Evolutionary conservation across 306 rosid species (phyloP).

Genomic region (Acacia crassicarpa): DNA sequence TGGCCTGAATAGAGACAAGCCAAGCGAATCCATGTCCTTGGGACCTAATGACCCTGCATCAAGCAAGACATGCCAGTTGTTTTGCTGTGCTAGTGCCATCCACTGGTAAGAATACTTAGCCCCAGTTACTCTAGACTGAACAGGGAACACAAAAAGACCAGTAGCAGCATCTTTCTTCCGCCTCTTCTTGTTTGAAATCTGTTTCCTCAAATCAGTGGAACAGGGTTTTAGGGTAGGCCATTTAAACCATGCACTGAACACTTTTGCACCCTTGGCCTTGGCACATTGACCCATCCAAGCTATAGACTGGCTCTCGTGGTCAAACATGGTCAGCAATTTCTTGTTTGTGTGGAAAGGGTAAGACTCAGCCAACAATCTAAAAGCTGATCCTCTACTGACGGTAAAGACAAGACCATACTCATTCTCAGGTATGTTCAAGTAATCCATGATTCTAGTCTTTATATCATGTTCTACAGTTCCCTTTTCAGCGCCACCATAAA

Average conservation of each 20-base stretch:
- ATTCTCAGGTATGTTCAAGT: constrained; percentile 90
- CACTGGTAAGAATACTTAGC: constrained; percentile 95
- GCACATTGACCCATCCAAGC: constrained; percentile 97
- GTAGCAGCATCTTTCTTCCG: constrained; percentile 88
- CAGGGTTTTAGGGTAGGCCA: constrained; percentile 97
- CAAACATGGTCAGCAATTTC: constrained; percentile 89
- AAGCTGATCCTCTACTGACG: constrained; percentile 95
- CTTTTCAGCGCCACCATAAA: constrained; percentile 86
- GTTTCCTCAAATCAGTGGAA: constrained; percentile 92
- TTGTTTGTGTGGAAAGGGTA: constrained; percentile 94
- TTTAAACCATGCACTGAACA: constrained; percentile 86
- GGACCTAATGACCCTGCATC: constrained; percentile 98
- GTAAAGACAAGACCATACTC: constrained; percentile 97
- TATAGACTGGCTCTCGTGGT: constrained; percentile 94
- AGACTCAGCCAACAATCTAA: constrained; percentile 78
- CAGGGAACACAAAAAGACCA: constrained; percentile 95
- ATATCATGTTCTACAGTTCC: constrained; percentile 93
- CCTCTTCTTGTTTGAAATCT: constrained; percentile 79
- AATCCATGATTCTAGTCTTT: constrained; percentile 84
- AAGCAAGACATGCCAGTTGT: constrained; percentile 96
- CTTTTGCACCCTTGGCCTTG: constrained; percentile 89
- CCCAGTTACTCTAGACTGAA: constrained; percentile 95
- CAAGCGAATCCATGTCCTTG: constrained; percentile 98
- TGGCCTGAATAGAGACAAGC: constrained; percentile 89
- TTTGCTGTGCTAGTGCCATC: constrained; percentile 98